Evolutionary conservation across 2,329 filamentous ascomycete species (phyloP).

Genomic region (Diaporthe sp.): DNA sequence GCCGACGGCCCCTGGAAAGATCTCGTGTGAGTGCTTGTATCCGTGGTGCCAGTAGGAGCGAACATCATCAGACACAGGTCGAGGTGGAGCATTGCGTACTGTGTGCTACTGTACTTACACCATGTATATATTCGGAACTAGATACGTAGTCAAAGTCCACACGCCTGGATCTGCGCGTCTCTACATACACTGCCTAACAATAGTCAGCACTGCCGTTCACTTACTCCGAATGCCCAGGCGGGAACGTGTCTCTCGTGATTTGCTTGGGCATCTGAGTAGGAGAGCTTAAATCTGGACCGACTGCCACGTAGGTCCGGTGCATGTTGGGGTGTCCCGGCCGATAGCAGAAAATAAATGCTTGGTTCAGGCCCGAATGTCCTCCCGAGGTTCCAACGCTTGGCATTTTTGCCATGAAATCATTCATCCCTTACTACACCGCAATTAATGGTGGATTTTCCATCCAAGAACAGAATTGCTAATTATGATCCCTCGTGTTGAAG

Average conservation of each 20-base stretch:
- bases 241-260: background rate
- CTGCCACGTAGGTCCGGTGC: constrained; percentile 16
- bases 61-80: background rate
- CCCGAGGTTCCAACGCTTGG: background rate
- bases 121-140: background rate
- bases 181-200: background rate
- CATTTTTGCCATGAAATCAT: background rate
- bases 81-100: background rate
- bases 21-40: background rate
- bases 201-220: background rate
- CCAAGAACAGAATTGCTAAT: background rate
- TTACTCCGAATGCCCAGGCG: background rate
- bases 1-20: background rate
- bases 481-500: background rate
- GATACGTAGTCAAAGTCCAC: background rate
- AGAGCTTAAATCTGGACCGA: constrained; percentile 3
- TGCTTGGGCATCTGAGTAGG: background rate
- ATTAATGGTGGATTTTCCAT: background rate
- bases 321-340: constrained; percentile 5
- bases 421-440: background rate
- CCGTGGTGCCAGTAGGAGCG: background rate
- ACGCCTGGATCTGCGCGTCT: background rate
- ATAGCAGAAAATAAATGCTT: background rate
- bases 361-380: constrained; percentile 1
- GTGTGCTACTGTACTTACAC: background rate